Base-by-base conservation (phyloP, 192 early-diverging fungal species). In the Spizellomyces sp. region DNA sequence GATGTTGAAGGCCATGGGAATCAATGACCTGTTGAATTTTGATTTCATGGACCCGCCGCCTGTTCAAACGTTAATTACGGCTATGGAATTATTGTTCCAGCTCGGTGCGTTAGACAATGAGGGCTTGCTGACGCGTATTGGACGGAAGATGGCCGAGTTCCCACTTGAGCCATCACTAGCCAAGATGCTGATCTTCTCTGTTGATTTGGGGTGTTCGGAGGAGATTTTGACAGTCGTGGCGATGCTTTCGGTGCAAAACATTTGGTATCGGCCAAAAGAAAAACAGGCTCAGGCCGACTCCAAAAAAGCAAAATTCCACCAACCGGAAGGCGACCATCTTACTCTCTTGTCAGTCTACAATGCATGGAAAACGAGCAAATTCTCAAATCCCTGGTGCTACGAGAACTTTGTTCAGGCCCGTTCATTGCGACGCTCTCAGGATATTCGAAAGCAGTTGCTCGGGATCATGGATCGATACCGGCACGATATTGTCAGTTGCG, bases 31-130 rank as follows among this genome's bases (percentile, higher is more conserved):
- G 50, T 79, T 99, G 22, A 91, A 94, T 61, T 99, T 99, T 86
- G 96, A 95, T 62, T 99, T 98, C 78, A 92, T 99, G 91, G 98
- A 99, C 78, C 95, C 96, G 44, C 98, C 98, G 21, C 92, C 94
- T 7, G 88, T 95, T 5, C 91, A 95, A 45, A 94, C 94, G 8
- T 73, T 99, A 70, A 92, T 97, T 67, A 91, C 91, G 7, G 94
- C 96, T 17, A 83, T 99, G 70, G 95, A 95, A 81, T 87, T 93
- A 52, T 75, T 99, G 48, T 98, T 90, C 77, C 94, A 92, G 10
- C 83, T 99, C 22, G 95, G 95, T 21, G 78, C 98, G 0, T 77
- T 99, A 52, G 96, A 98, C 69, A 91, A 92, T 70, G 95, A 94
- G 55, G 98, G 96, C 0, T 85, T 96, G 58, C 77, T 99, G 58